These are phyloP conservation scores for Phialophora tarda DNA, from an alignment of 2,329 filamentous ascomycete species.

Conservation along the genomic window DNA sequence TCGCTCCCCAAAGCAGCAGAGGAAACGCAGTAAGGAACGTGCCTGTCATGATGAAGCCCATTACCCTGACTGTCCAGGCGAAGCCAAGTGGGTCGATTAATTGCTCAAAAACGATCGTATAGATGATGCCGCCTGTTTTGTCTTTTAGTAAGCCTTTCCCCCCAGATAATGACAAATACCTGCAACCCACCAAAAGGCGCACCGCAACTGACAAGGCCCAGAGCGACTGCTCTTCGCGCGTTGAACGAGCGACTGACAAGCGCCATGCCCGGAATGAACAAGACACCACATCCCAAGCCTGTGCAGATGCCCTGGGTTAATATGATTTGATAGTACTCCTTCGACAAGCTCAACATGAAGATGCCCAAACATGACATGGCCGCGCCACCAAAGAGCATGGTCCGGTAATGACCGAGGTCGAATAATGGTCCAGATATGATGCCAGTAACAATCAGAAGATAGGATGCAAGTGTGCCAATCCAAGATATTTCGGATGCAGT, in stretches of 20 bases:
- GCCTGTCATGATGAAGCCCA: constrained; percentile 47
- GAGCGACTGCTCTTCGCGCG: constrained; percentile 35
- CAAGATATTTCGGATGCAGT: constrained; percentile 76
- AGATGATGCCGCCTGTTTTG: constrained; percentile 68
- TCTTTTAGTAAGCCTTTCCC: not conserved
- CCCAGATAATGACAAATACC: not conserved
- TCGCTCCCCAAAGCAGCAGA: constrained; percentile 36
- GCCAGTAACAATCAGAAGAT: constrained; percentile 81
- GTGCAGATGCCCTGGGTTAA: constrained; percentile 76
- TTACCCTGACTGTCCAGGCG: constrained; percentile 55
- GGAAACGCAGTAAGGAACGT: constrained; percentile 44
- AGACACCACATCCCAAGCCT: constrained; percentile 74
- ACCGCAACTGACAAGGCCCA: constrained; percentile 43
- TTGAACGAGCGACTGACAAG: constrained; percentile 37
- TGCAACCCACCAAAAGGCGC: constrained; percentile 75
- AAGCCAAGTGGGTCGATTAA: constrained; percentile 55
- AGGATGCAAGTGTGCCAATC: constrained; percentile 85
- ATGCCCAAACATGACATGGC: constrained; percentile 66
- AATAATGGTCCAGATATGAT: constrained; percentile 87
- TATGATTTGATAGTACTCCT: constrained; percentile 83
- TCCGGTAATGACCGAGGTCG: constrained; percentile 78
- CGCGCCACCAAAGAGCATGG: constrained; percentile 73
- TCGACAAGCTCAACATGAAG: constrained; percentile 74
- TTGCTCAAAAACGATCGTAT: constrained; percentile 59
- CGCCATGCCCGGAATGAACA: constrained; percentile 79